Base-by-base conservation (phyloP, 2,329 filamentous ascomycete species). In the Hypocreales sp. region DNA sequence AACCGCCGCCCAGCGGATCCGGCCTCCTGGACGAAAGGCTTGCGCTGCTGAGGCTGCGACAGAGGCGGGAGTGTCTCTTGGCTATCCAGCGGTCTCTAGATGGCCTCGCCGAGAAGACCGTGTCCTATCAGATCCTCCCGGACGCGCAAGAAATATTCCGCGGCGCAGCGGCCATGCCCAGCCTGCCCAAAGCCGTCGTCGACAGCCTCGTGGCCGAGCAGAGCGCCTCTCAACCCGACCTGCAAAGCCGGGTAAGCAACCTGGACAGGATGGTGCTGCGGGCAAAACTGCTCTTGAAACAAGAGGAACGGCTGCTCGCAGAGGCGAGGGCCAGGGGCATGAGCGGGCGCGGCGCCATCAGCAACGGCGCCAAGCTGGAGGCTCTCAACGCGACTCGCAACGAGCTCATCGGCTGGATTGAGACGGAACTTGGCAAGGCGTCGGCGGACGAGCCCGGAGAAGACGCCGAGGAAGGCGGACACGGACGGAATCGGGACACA, bases 401-500 rank as follows among this genome's bases (percentile, higher is more conserved):
- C 27, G 66, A 69, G 34, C 56, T 78, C 27, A 76, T 78, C 32
- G 56, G 50, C 31, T 78, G 72, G 72, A 74, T 78, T 31, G 72
- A 78, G 44, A 53, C 51, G 5, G 73, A 77, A 42, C 49, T 78
- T 14, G 52, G 58, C 27, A 67, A 65, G 29, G 67, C 68, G 2
- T 56, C 59, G 5, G 40, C 41, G 0, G 54, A 51, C 3, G 50
- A 43, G 0, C 52, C 50, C 4, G 47, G 38, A 14, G 43, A 46
- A 2, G 48, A 45, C 1, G 42, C 37, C 1, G 43, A 43, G 5
- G 41, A 42, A 1, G 25, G 24, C 8, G 34, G 40, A 5, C 42
- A 44, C 5, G 35, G 36, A 14, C 31, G 41, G 18, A 38, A 38
- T 11, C 29, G 34, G 21, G 28, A 17, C 8, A 8, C 35, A 15